Base-by-base conservation (phyloP, 495 filamentous ascomycete genomes). In the Rostrohypoxylon terebratum region DNA sequence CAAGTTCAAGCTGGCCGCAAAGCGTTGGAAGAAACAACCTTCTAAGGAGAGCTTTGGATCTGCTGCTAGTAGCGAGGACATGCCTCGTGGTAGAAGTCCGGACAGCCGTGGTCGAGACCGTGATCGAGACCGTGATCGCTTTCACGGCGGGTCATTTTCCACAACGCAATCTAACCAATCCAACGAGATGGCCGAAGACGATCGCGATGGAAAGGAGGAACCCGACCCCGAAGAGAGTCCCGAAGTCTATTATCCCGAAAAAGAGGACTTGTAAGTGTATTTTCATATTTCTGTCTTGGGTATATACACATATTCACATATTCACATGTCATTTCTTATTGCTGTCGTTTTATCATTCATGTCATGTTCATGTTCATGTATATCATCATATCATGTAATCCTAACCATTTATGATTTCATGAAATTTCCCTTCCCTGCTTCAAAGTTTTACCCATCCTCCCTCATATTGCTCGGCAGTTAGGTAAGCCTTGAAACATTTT, bases 1-100 rank as follows among this genome's bases (percentile, higher is more conserved):
- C 36, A 87, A 87, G 77, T 81, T 86, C 31, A 75, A 77, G 47
- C 74, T 88, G 33, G 73, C 76, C 28, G 75, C 75, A 31, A 85
- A 82, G 59, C 81, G 81, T 48, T 82, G 81, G 69, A 85, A 78
- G 74, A 83, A 80, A 61, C 78, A 77, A 23, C 73, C 76, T 69
- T 75, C 80, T 63, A 68, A 75, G 68, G 76, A 81, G 69, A 77
- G 78, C 78, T 71, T 81, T 77, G 68, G 80, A 70, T 71, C 74
- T 55, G 65, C 77, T 71, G 53, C 74, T 71, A 78, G 74, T 48
- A 73, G 70, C 71, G 76, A 75, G 51, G 76, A 74, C 33, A 60
- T 70, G 70, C 53, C 74, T 66, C 75, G 73, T n/a, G 75, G 70
- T 34, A 66, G 63, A 66, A 77, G 69, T 59, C 61, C 66, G 33